Conservation (phyloP, 208 protist genomes). For the Plasmodiophora brassicae region DNA sequence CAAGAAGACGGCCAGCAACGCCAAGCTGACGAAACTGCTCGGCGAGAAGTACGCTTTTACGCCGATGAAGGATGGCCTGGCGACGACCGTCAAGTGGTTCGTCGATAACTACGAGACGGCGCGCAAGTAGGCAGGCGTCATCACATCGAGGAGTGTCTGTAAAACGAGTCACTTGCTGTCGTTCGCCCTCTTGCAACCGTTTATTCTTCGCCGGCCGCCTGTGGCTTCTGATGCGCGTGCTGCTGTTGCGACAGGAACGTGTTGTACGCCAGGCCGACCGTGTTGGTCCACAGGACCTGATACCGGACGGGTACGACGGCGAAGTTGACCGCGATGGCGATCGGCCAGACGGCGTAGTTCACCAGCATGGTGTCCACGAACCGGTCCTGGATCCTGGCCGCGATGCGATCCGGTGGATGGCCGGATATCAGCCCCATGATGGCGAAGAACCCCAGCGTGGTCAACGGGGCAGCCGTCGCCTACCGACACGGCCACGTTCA, state of each 20-base stretch:
- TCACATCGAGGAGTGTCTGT: too few relatives aligned
- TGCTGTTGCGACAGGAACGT: too few relatives aligned
- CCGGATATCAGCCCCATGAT: not conserved
- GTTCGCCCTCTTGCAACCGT: too few relatives aligned
- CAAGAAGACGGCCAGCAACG: constrained; percentile 80
- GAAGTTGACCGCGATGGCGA: not conserved
- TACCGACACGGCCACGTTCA: not conserved
- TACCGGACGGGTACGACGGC: not conserved
- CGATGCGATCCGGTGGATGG: not conserved
- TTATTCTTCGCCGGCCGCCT: too few relatives aligned
- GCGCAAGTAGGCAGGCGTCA: not conserved
- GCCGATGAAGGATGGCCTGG: constrained; percentile 71
- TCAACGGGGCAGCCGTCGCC: not conserved
- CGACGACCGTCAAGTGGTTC: constrained; percentile 73
- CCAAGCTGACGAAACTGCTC: constrained; percentile 69
- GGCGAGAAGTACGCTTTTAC: constrained; percentile 72
- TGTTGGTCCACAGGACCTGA: not conserved
- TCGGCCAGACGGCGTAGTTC: not conserved
- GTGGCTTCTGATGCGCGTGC: too few relatives aligned
- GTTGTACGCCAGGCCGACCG: too few relatives aligned
- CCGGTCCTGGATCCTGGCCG: not conserved
- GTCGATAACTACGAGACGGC: constrained; percentile 70
- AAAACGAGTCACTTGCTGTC: too few relatives aligned
- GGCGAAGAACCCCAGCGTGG: not conserved
- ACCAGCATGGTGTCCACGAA: not conserved